phyloP scores from a whole-genome alignment of 108 stramenopile species.

The Skeletonema tropicum region DNA sequence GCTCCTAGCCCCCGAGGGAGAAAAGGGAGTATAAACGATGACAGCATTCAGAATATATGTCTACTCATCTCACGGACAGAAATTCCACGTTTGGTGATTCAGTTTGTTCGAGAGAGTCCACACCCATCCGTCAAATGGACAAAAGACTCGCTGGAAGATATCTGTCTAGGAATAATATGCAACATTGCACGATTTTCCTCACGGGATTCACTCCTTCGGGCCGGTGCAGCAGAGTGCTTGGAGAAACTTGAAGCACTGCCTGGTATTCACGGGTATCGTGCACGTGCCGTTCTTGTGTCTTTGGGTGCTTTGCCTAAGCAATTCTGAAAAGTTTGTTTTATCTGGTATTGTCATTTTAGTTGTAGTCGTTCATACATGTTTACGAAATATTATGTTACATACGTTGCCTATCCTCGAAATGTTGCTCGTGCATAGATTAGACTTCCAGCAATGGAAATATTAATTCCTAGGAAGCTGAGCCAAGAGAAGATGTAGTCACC shows the following conservation, averaged over 20 bases:
- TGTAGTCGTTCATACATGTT: not conserved
- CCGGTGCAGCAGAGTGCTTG: conserved; percentile 86
- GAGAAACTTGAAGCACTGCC: conserved; percentile 79
- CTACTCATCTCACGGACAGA: conserved; percentile 85
- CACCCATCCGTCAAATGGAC: conserved; percentile 89
- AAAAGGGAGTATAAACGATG: conserved; percentile 28
- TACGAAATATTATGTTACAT: not conserved
- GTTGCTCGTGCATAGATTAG: conserved; percentile 52
- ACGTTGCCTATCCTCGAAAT: conserved; percentile 24
- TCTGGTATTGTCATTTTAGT: not conserved
- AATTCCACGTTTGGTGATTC: conserved; percentile 86
- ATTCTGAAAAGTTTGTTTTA: not conserved
- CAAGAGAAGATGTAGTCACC: conserved; percentile 54
- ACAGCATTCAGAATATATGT: conserved; percentile 84
- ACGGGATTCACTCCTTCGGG: conserved; percentile 74
- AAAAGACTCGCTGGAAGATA: conserved; percentile 89
- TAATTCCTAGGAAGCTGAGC: conserved; percentile 51
- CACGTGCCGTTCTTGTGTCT: conserved; percentile 45
- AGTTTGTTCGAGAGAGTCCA: conserved; percentile 81
- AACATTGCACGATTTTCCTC: conserved; percentile 88
- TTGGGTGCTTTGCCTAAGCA: conserved; percentile 43
- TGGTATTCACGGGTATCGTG: conserved; percentile 56
- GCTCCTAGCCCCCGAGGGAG: conserved; percentile 1
- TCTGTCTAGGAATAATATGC: conserved; percentile 85
- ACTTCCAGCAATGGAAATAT: conserved; percentile 45